phyloP scores from a whole-genome alignment of 176 grass and related monocot genomes.

The Zizania latifolia region DNA sequence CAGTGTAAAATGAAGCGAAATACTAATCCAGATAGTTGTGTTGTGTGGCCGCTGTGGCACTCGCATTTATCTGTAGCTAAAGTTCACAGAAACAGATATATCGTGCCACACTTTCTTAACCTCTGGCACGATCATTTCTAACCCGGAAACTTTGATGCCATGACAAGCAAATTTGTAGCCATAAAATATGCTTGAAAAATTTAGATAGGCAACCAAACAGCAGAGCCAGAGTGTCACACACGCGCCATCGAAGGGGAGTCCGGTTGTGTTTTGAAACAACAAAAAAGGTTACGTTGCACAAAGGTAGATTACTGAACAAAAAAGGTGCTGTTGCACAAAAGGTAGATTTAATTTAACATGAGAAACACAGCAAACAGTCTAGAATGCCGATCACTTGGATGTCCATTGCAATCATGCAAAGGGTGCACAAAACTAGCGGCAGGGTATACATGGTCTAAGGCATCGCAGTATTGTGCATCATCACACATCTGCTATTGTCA shows the following conservation, averaged over 20 bases:
- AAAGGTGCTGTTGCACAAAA: neutral
- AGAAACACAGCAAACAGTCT: neutral
- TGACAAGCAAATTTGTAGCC: neutral
- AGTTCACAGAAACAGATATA: no score
- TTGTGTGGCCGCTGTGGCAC: neutral
- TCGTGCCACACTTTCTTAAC: no score
- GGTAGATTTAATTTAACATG: neutral
- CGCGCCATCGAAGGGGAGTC: neutral
- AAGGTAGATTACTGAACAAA: neutral
- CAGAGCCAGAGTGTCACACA: neutral
- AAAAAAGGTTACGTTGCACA: neutral
- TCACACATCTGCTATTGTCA: slow-evolving; percentile 38
- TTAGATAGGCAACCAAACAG: neutral
- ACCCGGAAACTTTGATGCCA: neutral
- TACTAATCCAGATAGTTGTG: neutral
- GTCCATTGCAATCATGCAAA: neutral
- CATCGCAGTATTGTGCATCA: neutral
- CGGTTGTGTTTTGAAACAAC: neutral
- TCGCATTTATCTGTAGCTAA: neutral
- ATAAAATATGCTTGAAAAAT: neutral
- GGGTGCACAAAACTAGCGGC: slow-evolving; percentile 6
- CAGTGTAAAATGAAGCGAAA: no score
- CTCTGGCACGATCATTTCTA: no score
- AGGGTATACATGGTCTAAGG: neutral
- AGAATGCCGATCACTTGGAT: neutral